These are phyloP conservation scores for Fusarium incarnatum DNA, from an alignment of 2,329 filamentous ascomycete genomes.

Conservation along the genomic window DNA sequence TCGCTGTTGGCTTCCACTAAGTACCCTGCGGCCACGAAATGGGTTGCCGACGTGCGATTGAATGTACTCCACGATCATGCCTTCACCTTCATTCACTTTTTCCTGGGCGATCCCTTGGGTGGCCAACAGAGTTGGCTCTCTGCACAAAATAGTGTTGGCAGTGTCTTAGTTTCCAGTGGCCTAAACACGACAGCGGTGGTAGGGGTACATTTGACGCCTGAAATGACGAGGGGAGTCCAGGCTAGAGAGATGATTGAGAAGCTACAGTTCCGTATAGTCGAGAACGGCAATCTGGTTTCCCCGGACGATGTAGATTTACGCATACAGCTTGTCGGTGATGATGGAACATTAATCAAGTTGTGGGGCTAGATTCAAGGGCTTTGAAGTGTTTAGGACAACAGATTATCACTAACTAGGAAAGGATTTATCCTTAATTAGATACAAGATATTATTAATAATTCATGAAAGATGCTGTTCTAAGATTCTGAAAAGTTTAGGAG, in stretches of 20 bases:
- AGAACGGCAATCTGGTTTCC: not conserved
- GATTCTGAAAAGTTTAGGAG: not conserved
- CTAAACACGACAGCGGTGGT: not conserved
- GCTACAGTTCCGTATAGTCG: not conserved
- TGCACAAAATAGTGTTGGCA: not conserved
- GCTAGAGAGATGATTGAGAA: not conserved
- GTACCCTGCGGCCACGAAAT: constrained; percentile 60
- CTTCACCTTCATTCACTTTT: constrained; percentile 66
- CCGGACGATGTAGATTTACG: not conserved
- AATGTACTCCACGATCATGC: constrained; percentile 54
- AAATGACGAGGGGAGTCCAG: not conserved
- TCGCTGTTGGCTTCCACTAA: not conserved
- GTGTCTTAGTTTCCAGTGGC: not conserved
- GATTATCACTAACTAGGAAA: not conserved
- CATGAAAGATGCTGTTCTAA: not conserved
- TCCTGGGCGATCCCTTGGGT: constrained; percentile 66
- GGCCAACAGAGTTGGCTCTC: constrained; percentile 61
- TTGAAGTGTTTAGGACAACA: not conserved
- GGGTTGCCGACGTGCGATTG: constrained; percentile 74
- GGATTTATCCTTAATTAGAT: not conserved
- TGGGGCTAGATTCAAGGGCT: not conserved
- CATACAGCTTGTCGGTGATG: not conserved
- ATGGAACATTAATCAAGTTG: not conserved
- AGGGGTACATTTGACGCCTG: not conserved
- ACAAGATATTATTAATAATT: not conserved